Evolutionary conservation across 75 land plant species (phyloP).

Genomic region (Azolla pinnata): DNA sequence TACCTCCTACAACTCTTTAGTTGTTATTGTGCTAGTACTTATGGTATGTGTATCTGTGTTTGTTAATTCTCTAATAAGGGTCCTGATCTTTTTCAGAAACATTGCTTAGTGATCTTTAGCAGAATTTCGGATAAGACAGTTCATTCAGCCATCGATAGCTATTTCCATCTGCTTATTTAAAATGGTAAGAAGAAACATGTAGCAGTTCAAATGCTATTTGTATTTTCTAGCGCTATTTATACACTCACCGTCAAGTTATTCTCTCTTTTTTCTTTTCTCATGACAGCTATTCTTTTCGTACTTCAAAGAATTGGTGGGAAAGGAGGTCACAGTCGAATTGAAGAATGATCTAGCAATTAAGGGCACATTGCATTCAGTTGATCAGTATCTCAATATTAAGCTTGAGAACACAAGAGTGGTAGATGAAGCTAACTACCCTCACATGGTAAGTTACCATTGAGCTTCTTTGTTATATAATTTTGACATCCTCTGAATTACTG

Average conservation of each 20-base stretch:
- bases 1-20: too few species aligned
- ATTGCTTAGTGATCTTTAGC: too few species aligned
- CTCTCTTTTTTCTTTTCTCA: background rate
- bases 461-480: too few species aligned
- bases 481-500: too few species aligned
- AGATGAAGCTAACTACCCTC: constrained; percentile 88
- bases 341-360: constrained; percentile 92
- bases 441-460: constrained; percentile 80
- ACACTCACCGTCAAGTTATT: background rate
- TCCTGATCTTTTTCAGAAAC: too few species aligned
- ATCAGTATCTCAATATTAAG: constrained; percentile 94
- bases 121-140: too few species aligned
- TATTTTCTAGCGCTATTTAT: too few species aligned
- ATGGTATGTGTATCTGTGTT: too few species aligned
- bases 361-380: constrained; percentile 84
- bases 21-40: too few species aligned
- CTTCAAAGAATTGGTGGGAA: constrained; percentile 94
- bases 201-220: background rate
- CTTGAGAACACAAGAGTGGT: constrained; percentile 89
- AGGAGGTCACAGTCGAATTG: constrained; percentile 91
- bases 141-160: too few species aligned
- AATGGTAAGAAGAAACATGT: background rate
- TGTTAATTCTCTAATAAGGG: too few species aligned
- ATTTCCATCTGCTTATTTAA: too few species aligned
- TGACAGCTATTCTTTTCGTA: constrained; percentile 92